Evolutionary conservation across 2,329 filamentous ascomycete genomes (phyloP), one percentile per base, ranked within the genome.

Genomic region (Alternaria consortialis): DNA sequence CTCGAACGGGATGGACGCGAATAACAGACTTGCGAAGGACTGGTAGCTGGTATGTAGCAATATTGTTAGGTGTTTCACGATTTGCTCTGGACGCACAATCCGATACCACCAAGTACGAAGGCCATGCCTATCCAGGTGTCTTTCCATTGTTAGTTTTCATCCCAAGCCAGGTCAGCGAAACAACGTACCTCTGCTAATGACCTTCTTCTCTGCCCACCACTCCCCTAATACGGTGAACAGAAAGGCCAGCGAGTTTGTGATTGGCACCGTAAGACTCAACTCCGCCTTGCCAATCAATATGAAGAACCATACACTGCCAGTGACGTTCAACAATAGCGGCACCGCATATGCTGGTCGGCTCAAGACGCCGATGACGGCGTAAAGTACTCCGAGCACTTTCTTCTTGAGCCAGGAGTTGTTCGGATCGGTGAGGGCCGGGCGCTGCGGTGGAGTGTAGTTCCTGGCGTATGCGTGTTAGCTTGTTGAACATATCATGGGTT

Each of bases 291-390:
- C 94, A 80, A 98, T 94, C 66, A 98, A 83, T 68, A 98, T 80
- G 72, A 98, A 98, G 80, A 98, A 98, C 94, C 94, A 98, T 56
- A 97, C 86, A 74, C 93, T 97, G 31, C 94, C 94, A 3, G 94
- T 97, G 54, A 98, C 81, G 77, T 98, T 98, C 60, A 97, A 80
- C 53, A 97, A 80, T 69, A 98, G 80, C 20, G 94, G 94, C 27
- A 97, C 81, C 6, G 93, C 91, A 79, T 98, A 98, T 17, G 87
- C 86, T 36, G 94, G 94, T 69, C 93, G 93, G 60, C 86, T 84
- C 53, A 98, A 80, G 60, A 97, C 82, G 74, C 97, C 94, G 12
- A 89, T 73, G 1, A 94, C 91, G 4, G 89, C 90, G 75, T 92
- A 95, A 72, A 90, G 87, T 7, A 90, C 84, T 1, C 86, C 86